These are phyloP conservation scores for Aureobasidium leucospermi DNA, from an alignment of 2,329 filamentous ascomycete genomes.

Conservation along the genomic window DNA sequence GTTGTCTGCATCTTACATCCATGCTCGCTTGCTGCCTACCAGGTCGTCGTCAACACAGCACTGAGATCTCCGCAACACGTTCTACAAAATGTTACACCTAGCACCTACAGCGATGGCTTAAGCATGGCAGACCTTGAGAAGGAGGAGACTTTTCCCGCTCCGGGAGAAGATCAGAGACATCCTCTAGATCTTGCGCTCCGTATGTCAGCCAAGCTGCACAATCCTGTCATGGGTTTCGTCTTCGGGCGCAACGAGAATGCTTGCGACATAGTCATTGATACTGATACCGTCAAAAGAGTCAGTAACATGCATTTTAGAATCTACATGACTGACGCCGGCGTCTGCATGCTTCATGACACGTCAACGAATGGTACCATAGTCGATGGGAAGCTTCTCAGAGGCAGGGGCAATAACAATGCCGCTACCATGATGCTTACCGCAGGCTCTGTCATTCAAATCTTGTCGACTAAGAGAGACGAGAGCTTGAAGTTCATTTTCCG, in stretches of 20 bases:
- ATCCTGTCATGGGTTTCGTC: conserved; percentile 65
- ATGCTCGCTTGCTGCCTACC: conserved; percentile 62
- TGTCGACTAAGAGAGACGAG: conserved; percentile 43
- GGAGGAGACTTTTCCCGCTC: conserved; percentile 42
- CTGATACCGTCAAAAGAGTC: conserved; percentile 63
- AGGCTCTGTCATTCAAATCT: conserved; percentile 66
- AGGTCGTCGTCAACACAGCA: conserved; percentile 57
- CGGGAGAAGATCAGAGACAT: conserved; percentile 36
- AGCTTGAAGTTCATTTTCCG: conserved; percentile 80
- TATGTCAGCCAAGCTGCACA: conserved; percentile 65
- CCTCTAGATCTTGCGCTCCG: conserved; percentile 57
- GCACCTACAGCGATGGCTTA: conserved; percentile 27
- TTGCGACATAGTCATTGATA: conserved; percentile 64
- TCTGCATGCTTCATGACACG: conserved; percentile 85
- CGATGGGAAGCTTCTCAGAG: conserved; percentile 60
- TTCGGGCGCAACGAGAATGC: conserved; percentile 70
- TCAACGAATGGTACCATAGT: conserved; percentile 96
- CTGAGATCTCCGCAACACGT: conserved; percentile 51
- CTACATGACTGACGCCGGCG: conserved; percentile 75
- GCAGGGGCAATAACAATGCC: conserved; percentile 38
- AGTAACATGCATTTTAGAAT: conserved; percentile 97
- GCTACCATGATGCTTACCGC: conserved; percentile 59
- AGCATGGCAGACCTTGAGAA: conserved; percentile 26
- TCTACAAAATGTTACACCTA: conserved; percentile 39
- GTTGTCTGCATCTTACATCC: conserved; percentile 86